Base-by-base conservation (phyloP, 1,284 basidiomycete species). In the Ceratobasidium sp. region DNA sequence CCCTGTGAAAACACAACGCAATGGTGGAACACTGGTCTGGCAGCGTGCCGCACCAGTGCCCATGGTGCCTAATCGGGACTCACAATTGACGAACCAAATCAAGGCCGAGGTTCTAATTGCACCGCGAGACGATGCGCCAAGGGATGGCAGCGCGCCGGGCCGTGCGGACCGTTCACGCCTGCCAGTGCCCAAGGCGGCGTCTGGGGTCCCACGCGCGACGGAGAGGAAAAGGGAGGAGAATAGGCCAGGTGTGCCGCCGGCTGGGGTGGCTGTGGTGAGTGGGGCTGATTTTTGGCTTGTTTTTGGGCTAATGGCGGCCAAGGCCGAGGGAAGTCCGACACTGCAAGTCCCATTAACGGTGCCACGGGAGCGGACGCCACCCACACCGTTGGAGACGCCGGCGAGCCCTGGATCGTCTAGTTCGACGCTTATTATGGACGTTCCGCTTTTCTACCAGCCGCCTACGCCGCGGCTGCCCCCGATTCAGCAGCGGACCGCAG, bases 81-180 rank as follows among this genome's bases (percentile, higher is more conserved):
- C 21, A 4, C 40, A 62, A 46, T 44, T 21, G 51, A 25, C 28
- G 28, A 58, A 25, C 40, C 36, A 69, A 51, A 59, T 58, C 23
- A 67, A 67, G 30, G 11, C 63, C 4, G 66, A 59, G 36, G 66
- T 69, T 69, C 66, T 69, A 69, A 69, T 69, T 69, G 66, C 63
- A 4, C 63, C 63, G 7, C 36, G 58, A 21, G 58, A 59, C 16
- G 58, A 25, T 23, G 53, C 18, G 4, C 53, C 28, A 33, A 18
- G 3, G 30, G 38, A 12, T 25, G 49, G 28, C 3, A 59, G 66
- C 53, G 40, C 66, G 21, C 66, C 66, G 53, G 54, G 42, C 49
- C 66, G 66, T 48, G 28, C 66, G 66, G 66, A 12, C 54, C 66
- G 66, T 16, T 69, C 66, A 5, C 66, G 66, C 33, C 28, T 69